phyloP scores from a whole-genome alignment of 2,329 filamentous ascomycete species.

The Scedosporium minutisporum region DNA sequence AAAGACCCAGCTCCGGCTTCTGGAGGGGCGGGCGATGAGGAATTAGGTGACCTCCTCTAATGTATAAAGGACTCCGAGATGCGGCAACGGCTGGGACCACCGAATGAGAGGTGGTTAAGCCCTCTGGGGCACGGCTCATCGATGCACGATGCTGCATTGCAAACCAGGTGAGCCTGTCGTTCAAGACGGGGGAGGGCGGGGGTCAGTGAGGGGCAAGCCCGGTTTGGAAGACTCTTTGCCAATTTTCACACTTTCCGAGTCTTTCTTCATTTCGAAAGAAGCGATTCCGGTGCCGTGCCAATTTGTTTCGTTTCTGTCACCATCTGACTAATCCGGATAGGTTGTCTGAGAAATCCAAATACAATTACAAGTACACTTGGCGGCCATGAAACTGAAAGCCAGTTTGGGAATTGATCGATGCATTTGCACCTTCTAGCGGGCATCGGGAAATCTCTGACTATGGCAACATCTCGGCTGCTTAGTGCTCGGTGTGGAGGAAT shows the following conservation, averaged over 20 bases:
- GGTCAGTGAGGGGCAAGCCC: background rate
- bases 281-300: background rate
- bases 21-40: background rate
- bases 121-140: background rate
- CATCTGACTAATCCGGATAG: too few species aligned
- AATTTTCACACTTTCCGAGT: background rate
- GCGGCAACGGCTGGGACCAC: background rate
- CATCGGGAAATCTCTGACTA: too few species aligned
- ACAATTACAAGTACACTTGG: background rate
- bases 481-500: too few species aligned
- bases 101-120: background rate
- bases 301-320: too few species aligned
- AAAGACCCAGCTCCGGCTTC: background rate
- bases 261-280: background rate
- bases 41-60: background rate
- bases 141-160: background rate
- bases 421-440: too few species aligned
- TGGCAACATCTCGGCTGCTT: too few species aligned
- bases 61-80: background rate
- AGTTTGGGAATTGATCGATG: too few species aligned
- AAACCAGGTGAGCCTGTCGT: conserved; percentile 1
- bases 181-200: background rate
- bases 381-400: too few species aligned
- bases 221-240: background rate
- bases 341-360: background rate